phyloP scores from a whole-genome alignment of 2,329 filamentous ascomycete genomes.

The Microdochium bolleyi region DNA sequence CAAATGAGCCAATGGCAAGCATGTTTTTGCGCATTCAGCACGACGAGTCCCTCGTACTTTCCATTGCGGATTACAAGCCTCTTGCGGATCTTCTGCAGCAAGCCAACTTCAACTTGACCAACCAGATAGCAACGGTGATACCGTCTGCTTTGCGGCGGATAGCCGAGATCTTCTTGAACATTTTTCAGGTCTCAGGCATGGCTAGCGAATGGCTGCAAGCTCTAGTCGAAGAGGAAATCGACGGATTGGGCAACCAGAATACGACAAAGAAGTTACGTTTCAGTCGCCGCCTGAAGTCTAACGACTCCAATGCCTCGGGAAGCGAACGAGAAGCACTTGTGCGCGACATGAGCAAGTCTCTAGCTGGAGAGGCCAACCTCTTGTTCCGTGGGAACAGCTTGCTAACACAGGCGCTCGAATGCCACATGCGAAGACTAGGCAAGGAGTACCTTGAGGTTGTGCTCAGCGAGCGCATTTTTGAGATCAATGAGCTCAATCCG shows the following conservation, averaged over 20 bases:
- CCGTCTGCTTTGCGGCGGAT: slow-evolving; percentile 71
- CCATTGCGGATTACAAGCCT: slow-evolving; percentile 75
- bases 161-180: slow-evolving; percentile 82
- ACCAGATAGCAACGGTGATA: slow-evolving; percentile 73
- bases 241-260: slow-evolving; percentile 78
- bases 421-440: slow-evolving; percentile 90
- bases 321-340: slow-evolving; percentile 65
- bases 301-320: slow-evolving; percentile 54
- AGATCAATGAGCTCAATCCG: slow-evolving; percentile 84
- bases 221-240: slow-evolving; percentile 93
- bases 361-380: slow-evolving; percentile 84
- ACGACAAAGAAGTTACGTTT: slow-evolving; percentile 67
- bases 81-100: slow-evolving; percentile 78
- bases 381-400: slow-evolving; percentile 93
- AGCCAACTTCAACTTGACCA: slow-evolving; percentile 75
- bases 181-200: slow-evolving; percentile 85
- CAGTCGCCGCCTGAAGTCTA: slow-evolving; percentile 61
- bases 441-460: slow-evolving; percentile 89
- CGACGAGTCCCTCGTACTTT: slow-evolving; percentile 83
- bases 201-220: slow-evolving; percentile 87
- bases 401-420: slow-evolving; percentile 85
- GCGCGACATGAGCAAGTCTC: slow-evolving; percentile 69
- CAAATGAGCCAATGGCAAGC: slow-evolving; percentile 69
- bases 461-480: slow-evolving; percentile 73
- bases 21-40: slow-evolving; percentile 77